Conservation (phyloP, 2,329 filamentous ascomycete genomes). For the Calycina herbarum region DNA sequence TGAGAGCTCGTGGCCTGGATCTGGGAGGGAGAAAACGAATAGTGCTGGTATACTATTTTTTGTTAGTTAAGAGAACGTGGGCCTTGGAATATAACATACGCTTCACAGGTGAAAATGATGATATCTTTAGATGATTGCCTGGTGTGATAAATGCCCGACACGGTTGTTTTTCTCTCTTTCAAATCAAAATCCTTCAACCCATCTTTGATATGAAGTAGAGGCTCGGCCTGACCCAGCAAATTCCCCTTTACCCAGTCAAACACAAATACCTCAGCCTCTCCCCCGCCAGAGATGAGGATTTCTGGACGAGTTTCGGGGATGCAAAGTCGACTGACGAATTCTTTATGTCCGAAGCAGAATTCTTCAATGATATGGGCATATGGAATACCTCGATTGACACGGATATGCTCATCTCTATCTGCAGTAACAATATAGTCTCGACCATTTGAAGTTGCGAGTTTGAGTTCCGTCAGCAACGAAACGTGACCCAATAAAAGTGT, state of each 20-base stretch:
- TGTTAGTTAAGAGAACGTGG: constrained; percentile 20
- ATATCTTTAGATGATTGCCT: constrained; percentile 38
- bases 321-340: constrained; percentile 79
- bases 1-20: constrained; percentile 48
- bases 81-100: constrained; percentile 44
- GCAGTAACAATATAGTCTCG: constrained; percentile 64
- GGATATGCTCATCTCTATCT: constrained; percentile 81
- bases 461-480: constrained; percentile 83
- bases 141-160: constrained; percentile 37
- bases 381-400: constrained; percentile 76
- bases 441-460: constrained; percentile 53
- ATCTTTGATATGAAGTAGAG: constrained; percentile 50
- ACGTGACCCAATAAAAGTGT: constrained; percentile 87
- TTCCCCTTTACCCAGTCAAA: constrained; percentile 71
- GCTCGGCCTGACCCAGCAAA: constrained; percentile 54
- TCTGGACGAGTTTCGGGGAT: constrained; percentile 56
- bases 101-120: constrained; percentile 57
- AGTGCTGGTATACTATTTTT: constrained; percentile 58
- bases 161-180: constrained; percentile 38
- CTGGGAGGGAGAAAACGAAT: constrained; percentile 61
- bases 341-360: constrained; percentile 84
- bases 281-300: constrained; percentile 82
- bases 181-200: constrained; percentile 34
- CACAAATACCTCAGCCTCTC: constrained; percentile 73
- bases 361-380: constrained; percentile 86